Evolutionary conservation across 2,329 filamentous ascomycete species (phyloP).

Genomic region (Alternaria gaisen): DNA sequence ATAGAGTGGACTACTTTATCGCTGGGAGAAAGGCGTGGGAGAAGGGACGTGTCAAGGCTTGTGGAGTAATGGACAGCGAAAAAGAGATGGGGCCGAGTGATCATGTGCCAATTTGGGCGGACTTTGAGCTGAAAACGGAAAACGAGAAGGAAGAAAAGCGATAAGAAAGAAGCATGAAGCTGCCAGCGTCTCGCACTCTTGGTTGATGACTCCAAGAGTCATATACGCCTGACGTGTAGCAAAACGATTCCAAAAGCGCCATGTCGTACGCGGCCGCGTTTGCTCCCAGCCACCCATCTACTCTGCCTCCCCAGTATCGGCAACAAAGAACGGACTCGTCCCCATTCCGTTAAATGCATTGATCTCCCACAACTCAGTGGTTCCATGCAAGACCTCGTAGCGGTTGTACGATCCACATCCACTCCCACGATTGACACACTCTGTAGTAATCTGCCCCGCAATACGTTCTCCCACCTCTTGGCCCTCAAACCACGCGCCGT

Average conservation of each 20-base stretch:
- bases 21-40: constrained; percentile 54
- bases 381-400: constrained; percentile 45
- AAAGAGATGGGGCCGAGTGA: constrained; percentile 62
- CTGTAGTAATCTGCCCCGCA: constrained; percentile 37
- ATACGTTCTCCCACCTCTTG: constrained; percentile 44
- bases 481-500: constrained; percentile 55
- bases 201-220: not conserved
- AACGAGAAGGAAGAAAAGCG: too few relatives aligned
- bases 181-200: too few relatives aligned
- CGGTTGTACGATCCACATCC: constrained; percentile 39
- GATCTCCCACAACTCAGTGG: constrained; percentile 38
- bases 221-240: not conserved
- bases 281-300: not conserved
- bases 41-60: constrained; percentile 45
- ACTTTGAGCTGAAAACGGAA: constrained; percentile 20
- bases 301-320: constrained; percentile 1
- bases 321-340: constrained; percentile 37
- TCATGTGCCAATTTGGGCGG: constrained; percentile 62
- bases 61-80: constrained; percentile 54
- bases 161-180: not conserved
- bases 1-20: constrained; percentile 63
- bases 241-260: not conserved
- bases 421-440: constrained; percentile 34
- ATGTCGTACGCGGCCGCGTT: not conserved
- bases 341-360: constrained; percentile 44